These are phyloP conservation scores for Epichloe gansuensis DNA, from an alignment of 2,329 filamentous ascomycete species.

Conservation along the genomic window DNA sequence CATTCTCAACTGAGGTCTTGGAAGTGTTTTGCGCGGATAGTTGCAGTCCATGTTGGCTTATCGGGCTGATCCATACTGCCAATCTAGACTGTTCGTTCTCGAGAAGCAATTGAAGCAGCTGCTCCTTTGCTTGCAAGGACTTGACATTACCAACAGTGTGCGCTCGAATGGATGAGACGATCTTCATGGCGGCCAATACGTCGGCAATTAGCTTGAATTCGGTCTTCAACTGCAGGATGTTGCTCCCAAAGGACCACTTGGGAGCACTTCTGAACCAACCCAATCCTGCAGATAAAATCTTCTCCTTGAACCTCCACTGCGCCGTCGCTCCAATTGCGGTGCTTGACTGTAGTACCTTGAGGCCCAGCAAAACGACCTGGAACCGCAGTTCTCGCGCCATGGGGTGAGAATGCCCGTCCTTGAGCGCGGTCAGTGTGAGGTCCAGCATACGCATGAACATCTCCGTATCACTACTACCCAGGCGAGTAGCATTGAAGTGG, in stretches of 20 bases:
- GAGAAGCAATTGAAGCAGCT: conserved; percentile 66
- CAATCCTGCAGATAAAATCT: conserved; percentile 72
- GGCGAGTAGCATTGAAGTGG: conserved; percentile 85
- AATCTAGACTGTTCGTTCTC: conserved; percentile 76
- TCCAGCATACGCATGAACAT: conserved; percentile 73
- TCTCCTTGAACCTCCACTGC: conserved; percentile 77
- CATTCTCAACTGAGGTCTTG: conserved; percentile 28
- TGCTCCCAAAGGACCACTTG: conserved; percentile 91
- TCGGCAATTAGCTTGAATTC: conserved; percentile 74
- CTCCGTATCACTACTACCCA: conserved; percentile 72
- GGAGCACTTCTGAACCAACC: conserved; percentile 79
- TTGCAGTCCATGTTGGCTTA: conserved; percentile 41
- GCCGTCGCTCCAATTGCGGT: conserved; percentile 50
- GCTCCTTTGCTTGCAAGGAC: conserved; percentile 64
- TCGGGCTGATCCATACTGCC: conserved; percentile 77
- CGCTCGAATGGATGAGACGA: conserved; percentile 46
- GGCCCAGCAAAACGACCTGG: conserved; percentile 69
- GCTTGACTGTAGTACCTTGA: conserved; percentile 63
- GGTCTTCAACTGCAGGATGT: conserved; percentile 83
- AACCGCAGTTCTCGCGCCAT: conserved; percentile 87
- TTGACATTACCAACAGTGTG: conserved; percentile 42
- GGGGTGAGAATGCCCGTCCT: conserved; percentile 61
- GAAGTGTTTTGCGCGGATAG: conserved; percentile 26
- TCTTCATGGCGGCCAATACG: conserved; percentile 53
- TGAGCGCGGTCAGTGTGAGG: conserved; percentile 63